Conservation (phyloP, 108 stramenopile species). For the Nannochloropsis salina region DNA sequence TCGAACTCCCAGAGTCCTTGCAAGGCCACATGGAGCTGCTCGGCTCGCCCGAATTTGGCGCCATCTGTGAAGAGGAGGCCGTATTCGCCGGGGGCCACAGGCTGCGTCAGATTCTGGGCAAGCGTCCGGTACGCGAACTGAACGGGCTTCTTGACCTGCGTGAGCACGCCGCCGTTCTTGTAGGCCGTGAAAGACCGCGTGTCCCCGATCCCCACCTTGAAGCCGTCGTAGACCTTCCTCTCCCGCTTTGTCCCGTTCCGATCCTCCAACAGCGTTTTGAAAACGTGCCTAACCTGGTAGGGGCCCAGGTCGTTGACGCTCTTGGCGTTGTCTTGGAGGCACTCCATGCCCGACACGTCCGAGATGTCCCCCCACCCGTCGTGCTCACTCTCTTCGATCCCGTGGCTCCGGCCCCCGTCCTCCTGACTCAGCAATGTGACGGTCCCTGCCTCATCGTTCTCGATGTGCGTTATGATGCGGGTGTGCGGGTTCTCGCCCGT, state of each 20-base stretch:
- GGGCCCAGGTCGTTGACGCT: slow-evolving; percentile 36
- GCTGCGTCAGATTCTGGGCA: slow-evolving; percentile 47
- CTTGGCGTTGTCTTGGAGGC: slow-evolving; percentile 42
- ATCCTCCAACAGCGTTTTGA: slow-evolving; percentile 26
- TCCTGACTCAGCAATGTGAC: slow-evolving; percentile 46
- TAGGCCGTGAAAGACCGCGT: slow-evolving; percentile 44
- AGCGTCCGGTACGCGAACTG: slow-evolving; percentile 39
- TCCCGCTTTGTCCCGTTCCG: slow-evolving; percentile 24
- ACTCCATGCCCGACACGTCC: slow-evolving; percentile 51
- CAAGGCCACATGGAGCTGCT: slow-evolving; percentile 58
- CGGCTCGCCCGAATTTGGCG: slow-evolving; percentile 54
- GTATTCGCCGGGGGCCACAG: slow-evolving; percentile 47
- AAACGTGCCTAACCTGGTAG: slow-evolving; percentile 42
- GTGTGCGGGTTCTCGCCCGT: slow-evolving; percentile 54
- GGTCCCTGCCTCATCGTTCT: slow-evolving; percentile 41
- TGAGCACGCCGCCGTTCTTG: slow-evolving; percentile 54
- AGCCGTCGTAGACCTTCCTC: slow-evolving; percentile 53
- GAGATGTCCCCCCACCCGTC: slow-evolving; percentile 52
- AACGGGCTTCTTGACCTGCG: slow-evolving; percentile 53
- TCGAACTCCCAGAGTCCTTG: slow-evolving; percentile 54
- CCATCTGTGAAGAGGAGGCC: slow-evolving; percentile 53
- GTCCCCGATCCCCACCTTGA: slow-evolving; percentile 51
- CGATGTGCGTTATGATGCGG: slow-evolving; percentile 54
- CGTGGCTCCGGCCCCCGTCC: slow-evolving; percentile 49
- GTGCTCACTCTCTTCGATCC: slow-evolving; percentile 55